phyloP scores from a whole-genome alignment of 345 rosid species.

The Rhodamnia argentea region DNA sequence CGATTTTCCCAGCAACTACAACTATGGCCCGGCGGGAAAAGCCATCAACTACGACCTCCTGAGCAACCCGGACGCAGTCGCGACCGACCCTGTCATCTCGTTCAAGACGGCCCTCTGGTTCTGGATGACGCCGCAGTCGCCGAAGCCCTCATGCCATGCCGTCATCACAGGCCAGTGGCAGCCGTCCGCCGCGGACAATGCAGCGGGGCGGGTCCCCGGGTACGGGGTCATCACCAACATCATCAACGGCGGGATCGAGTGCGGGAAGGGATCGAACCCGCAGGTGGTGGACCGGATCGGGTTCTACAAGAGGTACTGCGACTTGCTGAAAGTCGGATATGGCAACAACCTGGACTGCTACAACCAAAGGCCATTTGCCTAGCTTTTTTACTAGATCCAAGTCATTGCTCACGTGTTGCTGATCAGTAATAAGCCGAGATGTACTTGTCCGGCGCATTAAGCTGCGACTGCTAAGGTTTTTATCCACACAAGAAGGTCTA shows the following conservation, averaged over 20 bases:
- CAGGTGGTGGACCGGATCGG: slow-evolving; percentile 8
- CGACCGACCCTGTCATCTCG: background rate
- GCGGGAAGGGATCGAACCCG: slow-evolving; percentile 4
- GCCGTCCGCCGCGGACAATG: background rate
- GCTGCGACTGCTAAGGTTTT: background rate
- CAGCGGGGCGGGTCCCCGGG: background rate
- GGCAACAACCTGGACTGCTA: slow-evolving; percentile 7
- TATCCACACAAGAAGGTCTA: background rate
- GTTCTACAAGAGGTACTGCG: slow-evolving; percentile 11
- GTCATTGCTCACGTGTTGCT: background rate
- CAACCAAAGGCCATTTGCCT: slow-evolving; percentile 6
- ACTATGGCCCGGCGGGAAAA: slow-evolving; percentile 7
- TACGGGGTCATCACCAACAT: slow-evolving; percentile 11
- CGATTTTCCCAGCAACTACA: slow-evolving; percentile 7
- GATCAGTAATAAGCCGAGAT: background rate
- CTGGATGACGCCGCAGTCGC: slow-evolving; percentile 8
- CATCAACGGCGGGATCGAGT: slow-evolving; percentile 10
- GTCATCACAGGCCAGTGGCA: slow-evolving; percentile 4
- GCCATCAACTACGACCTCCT: slow-evolving; percentile 1
- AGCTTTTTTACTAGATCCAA: background rate
- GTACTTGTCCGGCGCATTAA: background rate
- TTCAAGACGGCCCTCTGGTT: slow-evolving; percentile 17
- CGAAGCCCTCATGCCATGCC: slow-evolving; percentile 13
- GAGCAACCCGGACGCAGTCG: slow-evolving; percentile 1
- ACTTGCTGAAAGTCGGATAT: background rate